A percentile compares a stretch with the other conserved stretches of the same genome.
These are phyloP conservation scores for Torulaspora franciscae DNA, from an alignment of 805 yeast species.

Conservation along the genomic window DNA sequence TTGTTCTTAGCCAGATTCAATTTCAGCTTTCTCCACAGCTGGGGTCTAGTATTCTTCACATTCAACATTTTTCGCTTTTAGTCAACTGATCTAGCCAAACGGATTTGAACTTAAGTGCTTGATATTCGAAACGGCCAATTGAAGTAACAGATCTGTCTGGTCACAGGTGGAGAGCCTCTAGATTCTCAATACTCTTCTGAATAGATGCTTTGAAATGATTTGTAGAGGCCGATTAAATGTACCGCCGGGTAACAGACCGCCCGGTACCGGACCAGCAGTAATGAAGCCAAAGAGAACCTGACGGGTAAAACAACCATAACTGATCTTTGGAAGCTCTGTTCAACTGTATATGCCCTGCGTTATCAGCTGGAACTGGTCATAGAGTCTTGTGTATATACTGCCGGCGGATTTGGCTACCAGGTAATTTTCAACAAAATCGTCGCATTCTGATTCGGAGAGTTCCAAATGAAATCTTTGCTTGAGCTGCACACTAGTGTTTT, in stretches of 20 bases:
- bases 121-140: not conserved
- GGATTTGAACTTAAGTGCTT: not conserved
- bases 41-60: not conserved
- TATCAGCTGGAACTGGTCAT: constrained; percentile 89
- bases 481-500: constrained; percentile 70
- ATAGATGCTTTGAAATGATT: not conserved
- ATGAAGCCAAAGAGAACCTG: not conserved
- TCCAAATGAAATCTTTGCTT: constrained; percentile 79
- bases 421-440: constrained; percentile 67
- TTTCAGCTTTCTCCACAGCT: not conserved
- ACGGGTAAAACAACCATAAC: not conserved
- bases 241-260: not conserved
- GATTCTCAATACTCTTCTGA: not conserved
- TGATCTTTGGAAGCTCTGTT: not conserved
- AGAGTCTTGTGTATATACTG: constrained; percentile 82
- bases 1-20: not conserved
- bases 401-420: constrained; percentile 80
- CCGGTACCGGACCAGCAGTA: not conserved
- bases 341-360: constrained; percentile 90
- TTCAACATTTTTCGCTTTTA: not conserved
- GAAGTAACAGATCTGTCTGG: too few relatives aligned
- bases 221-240: not conserved
- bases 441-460: constrained; percentile 58
- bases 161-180: too few relatives aligned
- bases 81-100: not conserved